Percentiles rank a stretch among this genome's conserved stretches.
phyloP scores from a whole-genome alignment of 1,284 basidiomycete species.

The Leccinum fallax region DNA sequence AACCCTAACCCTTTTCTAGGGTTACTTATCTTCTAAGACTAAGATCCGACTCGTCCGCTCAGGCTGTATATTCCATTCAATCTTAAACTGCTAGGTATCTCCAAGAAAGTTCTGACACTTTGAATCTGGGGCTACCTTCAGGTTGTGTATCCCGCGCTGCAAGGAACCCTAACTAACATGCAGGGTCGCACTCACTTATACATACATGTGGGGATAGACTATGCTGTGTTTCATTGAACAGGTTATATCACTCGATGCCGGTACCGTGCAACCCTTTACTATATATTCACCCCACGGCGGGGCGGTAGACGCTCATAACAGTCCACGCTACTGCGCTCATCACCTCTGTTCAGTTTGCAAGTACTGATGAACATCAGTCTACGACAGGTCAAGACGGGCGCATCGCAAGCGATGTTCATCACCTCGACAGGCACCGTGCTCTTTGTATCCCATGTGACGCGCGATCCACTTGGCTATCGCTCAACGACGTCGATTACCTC shows the following conservation, averaged over 20 bases:
- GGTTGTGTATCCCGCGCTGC: not conserved
- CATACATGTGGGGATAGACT: not conserved
- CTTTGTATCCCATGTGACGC: constrained; percentile 11
- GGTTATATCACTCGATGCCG: not conserved
- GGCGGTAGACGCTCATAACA: not conserved
- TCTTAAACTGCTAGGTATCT: not conserved
- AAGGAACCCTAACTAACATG: not conserved
- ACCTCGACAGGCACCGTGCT: constrained; percentile 21
- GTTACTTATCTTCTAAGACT: not conserved
- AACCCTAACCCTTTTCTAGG: constrained; percentile 33
- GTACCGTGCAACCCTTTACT: not conserved
- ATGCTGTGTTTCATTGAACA: not conserved
- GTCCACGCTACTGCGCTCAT: not conserved
- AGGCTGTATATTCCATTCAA: not conserved
- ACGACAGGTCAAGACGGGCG: constrained; percentile 13
- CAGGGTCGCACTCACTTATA: constrained; percentile 1
- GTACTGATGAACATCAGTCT: constrained; percentile 23
- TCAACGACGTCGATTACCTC: constrained; percentile 18
- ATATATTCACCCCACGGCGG: not conserved
- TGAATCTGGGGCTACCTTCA: not conserved
- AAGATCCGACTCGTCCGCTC: not conserved
- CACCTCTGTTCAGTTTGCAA: not conserved
- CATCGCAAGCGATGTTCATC: constrained; percentile 21
- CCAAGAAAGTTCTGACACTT: not conserved
- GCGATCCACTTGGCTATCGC: not conserved